These are phyloP conservation scores for Backusella tarrabulga DNA, from an alignment of 192 early-diverging fungal genomes.

Conservation along the genomic window DNA sequence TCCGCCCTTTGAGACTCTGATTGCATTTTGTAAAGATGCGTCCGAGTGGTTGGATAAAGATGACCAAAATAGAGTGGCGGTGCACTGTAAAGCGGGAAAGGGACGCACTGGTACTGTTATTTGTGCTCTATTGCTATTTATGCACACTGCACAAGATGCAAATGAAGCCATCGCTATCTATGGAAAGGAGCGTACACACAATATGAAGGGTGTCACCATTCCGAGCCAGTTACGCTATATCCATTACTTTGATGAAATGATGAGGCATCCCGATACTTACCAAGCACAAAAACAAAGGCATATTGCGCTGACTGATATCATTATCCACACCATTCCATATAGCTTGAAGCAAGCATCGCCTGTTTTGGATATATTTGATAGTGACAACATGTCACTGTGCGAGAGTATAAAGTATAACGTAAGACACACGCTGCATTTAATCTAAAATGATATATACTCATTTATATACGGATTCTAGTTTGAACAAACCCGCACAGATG, in stretches of 20 bases:
- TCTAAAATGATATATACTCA: not conserved
- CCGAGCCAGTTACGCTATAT: conserved; percentile 59
- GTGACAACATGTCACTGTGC: not conserved
- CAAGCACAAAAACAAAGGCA: conserved; percentile 6
- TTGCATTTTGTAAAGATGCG: conserved; percentile 50
- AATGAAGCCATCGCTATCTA: conserved; percentile 46
- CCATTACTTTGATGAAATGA: conserved; percentile 43
- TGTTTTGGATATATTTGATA: not conserved
- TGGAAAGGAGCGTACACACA: conserved; percentile 41
- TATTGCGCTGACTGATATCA: conserved; percentile 26
- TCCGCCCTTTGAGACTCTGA: conserved; percentile 47
- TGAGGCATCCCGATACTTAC: conserved; percentile 28
- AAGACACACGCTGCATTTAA: not conserved
- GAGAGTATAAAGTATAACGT: not conserved
- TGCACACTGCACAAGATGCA: conserved; percentile 28
- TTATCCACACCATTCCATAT: conserved; percentile 17
- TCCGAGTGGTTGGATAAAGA: conserved; percentile 42
- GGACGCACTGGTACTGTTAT: conserved; percentile 62
- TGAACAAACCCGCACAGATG: not conserved
- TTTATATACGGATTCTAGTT: not conserved
- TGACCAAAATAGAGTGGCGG: conserved; percentile 45
- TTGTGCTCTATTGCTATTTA: conserved; percentile 44
- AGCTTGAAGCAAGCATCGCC: not conserved
- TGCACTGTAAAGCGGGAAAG: conserved; percentile 70
- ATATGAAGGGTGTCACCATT: conserved; percentile 56